Conservation (phyloP, 2,329 filamentous ascomycete genomes). For the Claviceps cyperi region DNA sequence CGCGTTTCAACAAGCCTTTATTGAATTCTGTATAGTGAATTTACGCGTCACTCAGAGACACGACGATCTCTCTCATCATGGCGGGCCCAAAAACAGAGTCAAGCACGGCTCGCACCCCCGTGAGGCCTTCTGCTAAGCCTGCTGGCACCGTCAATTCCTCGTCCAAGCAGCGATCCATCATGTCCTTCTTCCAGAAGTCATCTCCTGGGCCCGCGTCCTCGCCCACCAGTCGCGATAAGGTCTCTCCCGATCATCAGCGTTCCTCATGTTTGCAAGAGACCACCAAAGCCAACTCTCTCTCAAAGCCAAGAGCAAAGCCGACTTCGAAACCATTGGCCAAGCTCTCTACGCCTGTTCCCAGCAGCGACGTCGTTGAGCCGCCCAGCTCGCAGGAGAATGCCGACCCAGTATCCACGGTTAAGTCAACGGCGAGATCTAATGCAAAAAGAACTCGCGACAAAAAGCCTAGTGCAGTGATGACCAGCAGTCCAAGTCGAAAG, state of each 20-base stretch:
- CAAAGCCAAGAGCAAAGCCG: conserved; percentile 21
- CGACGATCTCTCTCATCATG: conserved; percentile 1
- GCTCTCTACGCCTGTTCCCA: conserved; percentile 57
- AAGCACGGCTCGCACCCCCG: conserved; percentile 5
- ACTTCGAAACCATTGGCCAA: conserved; percentile 23
- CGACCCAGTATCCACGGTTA: conserved; percentile 30
- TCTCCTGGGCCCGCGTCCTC: conserved; percentile 19
- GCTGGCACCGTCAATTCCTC: conserved; percentile 14
- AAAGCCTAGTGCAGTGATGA: conserved; percentile 17
- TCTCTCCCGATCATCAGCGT: conserved; percentile 16
- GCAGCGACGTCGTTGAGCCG: conserved; percentile 59
- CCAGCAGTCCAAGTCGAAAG: conserved; percentile 68
- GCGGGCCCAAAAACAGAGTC: conserved; percentile 1
- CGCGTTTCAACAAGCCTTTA: background rate
- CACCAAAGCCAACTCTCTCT: conserved; percentile 25
- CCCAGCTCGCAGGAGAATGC: conserved; percentile 55
- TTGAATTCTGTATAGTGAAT: background rate
- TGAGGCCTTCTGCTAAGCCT: conserved; percentile 2
- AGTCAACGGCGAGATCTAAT: conserved; percentile 26
- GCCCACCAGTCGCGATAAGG: conserved; percentile 19
- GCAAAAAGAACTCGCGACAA: conserved; percentile 9
- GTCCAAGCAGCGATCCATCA: conserved; percentile 27
- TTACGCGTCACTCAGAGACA: background rate
- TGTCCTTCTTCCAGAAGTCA: conserved; percentile 31
- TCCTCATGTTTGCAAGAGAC: conserved; percentile 26